Evolutionary conservation across 1,139 yeast species (phyloP).

Genomic region (Magnusiomyces suaveolens): DNA sequence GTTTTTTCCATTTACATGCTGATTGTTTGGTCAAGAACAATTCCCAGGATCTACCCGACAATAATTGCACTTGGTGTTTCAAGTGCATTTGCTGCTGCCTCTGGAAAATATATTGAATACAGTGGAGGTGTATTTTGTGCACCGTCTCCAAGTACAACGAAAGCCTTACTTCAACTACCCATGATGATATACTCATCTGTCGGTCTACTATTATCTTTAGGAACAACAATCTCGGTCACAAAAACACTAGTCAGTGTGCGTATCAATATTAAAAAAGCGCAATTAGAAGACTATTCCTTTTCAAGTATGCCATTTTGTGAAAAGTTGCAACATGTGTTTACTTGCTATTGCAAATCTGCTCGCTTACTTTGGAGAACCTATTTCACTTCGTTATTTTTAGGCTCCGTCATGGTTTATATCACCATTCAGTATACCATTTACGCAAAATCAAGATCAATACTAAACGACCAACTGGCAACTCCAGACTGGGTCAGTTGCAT

Average conservation of each 20-base stretch:
- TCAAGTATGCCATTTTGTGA: background rate
- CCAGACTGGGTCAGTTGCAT: slow-evolving; percentile 14
- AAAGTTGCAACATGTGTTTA: slow-evolving; percentile 3
- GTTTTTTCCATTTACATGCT: slow-evolving; percentile 14
- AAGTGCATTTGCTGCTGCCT: slow-evolving; percentile 15
- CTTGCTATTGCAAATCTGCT: slow-evolving; percentile 13
- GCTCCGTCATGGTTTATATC: slow-evolving; percentile 13
- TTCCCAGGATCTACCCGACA: slow-evolving; percentile 14
- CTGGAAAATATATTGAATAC: slow-evolving; percentile 11
- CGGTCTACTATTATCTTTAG: slow-evolving; percentile 8
- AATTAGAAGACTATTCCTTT: background rate
- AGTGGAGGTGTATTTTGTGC: slow-evolving; percentile 12
- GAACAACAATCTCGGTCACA: slow-evolving; percentile 14
- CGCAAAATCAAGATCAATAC: background rate
- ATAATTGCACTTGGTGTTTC: slow-evolving; percentile 12
- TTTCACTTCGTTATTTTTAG: slow-evolving; percentile 15
- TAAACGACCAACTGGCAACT: slow-evolving; percentile 11
- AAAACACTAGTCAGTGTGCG: slow-evolving; percentile 7
- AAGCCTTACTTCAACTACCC: slow-evolving; percentile 10
- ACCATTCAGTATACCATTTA: slow-evolving; percentile 11
- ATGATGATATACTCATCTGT: slow-evolving; percentile 10
- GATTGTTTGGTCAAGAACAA: slow-evolving; percentile 13
- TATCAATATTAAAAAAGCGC: slow-evolving; percentile 6
- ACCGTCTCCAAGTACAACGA: slow-evolving; percentile 6
- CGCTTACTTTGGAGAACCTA: slow-evolving; percentile 18